These are phyloP conservation scores for Irpex rosettiformis DNA, from an alignment of 1,284 basidiomycete species.

Conservation along the genomic window DNA sequence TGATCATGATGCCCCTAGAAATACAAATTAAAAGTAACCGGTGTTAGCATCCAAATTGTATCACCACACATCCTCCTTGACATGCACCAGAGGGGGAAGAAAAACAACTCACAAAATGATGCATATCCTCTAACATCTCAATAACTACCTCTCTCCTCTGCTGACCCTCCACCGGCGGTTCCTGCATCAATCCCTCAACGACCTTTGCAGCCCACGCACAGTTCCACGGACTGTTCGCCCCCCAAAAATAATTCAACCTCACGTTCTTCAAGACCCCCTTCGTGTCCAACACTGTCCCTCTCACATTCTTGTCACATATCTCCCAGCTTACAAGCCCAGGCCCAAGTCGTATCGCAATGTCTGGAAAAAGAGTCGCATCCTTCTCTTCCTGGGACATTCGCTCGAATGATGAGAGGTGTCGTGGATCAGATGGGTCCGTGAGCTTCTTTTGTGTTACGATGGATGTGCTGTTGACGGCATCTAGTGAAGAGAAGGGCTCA, in stretches of 20 bases:
- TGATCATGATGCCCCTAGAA: constrained; percentile 5
- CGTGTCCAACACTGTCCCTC: neutral
- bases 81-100: neutral
- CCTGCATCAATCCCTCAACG: neutral
- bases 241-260: neutral
- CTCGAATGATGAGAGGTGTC: neutral
- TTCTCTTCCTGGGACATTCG: neutral
- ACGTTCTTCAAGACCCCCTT: neutral
- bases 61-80: too few relatives aligned
- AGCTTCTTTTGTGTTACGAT: neutral
- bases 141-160: neutral
- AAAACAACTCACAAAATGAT: constrained; percentile 3
- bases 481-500: constrained; percentile 3
- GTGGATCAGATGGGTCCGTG: neutral
- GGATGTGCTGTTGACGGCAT: neutral
- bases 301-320: neutral
- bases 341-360: neutral
- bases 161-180: neutral
- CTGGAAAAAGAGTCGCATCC: neutral
- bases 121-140: neutral
- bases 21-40: neutral
- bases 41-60: neutral
- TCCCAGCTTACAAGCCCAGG: neutral
- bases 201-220: neutral
- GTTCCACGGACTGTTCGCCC: neutral